Base-by-base conservation (phyloP, 495 filamentous ascomycete species). In the Daldinia concentrica region DNA sequence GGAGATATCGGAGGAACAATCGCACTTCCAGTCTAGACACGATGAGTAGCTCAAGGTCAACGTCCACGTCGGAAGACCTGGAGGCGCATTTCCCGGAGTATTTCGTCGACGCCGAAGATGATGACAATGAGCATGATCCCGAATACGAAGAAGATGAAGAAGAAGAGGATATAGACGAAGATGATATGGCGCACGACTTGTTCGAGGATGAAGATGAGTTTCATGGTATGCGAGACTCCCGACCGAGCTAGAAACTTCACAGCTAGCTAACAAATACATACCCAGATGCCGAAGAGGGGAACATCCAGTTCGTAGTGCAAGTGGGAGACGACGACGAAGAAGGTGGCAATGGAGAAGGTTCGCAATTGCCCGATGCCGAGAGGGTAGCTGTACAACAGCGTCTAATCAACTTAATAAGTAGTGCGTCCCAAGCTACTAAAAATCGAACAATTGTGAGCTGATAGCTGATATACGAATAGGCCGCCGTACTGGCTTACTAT, bases 111-210 rank as follows among this genome's bases (percentile, higher is more conserved):
- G 76, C 77, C 36, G 76, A 74, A 17, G 69, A 75, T 2, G 58
- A 80, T 0, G 76, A 79, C 0, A 68, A 82, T 11, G 83, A 84
- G 17, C 82, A 83, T 36, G 83, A 88, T 71, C 79, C 84, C 66
- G 85, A 86, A 43, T 73, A 85, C 81, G 82, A 86, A 80, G 69
- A 82, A 67, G 74, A 66, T 6, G 77, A 57, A 64, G 77, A 64
- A 63, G 78, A 67, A 57, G 77, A 69, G 58, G 77, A 69, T 69
- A 79, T 73, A 68, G 83, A 85, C 56, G 74, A 76, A 27, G 76
- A 82, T 66, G 76, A 82, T 59, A 66, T 60, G 62, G 74, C 71
- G 26, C 81, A 83, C 32, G 82, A 82, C 15, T 2, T 72, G 4
- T 69, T 74, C 15, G 82, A 83, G 7, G 82, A 83, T 7, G 82